Evolutionary conservation across 2,329 filamentous ascomycete species (phyloP).

Genomic region (Botrytis elliptica): DNA sequence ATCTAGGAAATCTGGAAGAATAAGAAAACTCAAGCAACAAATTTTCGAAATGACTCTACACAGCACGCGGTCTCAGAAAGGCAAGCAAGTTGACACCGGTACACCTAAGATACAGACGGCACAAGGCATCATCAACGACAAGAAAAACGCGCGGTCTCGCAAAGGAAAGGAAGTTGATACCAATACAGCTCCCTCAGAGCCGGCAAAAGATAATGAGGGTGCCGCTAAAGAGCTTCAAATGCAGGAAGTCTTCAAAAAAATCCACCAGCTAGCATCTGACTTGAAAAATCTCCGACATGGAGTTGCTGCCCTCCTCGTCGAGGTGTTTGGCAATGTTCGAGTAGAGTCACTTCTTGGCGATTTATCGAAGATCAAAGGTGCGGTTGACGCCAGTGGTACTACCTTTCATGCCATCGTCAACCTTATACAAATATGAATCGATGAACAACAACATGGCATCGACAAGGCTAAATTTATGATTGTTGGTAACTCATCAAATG

Average conservation of each 20-base stretch:
- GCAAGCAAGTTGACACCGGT: not conserved
- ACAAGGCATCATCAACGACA: not conserved
- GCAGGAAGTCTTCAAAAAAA: not conserved
- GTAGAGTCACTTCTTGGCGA: not conserved
- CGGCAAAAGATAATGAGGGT: not conserved
- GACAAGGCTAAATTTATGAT: not conserved
- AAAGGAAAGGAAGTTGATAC: not conserved
- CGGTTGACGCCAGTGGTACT: no score
- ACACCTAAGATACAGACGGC: not conserved
- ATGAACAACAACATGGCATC: not conserved
- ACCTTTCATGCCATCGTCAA: no score
- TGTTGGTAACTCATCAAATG: not conserved
- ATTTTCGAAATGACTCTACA: not conserved
- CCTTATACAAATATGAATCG: not conserved
- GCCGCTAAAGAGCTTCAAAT: not conserved
- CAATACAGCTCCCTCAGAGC: not conserved
- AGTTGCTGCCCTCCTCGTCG: not conserved
- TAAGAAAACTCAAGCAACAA: not conserved
- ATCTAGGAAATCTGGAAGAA: not conserved
- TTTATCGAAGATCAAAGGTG: not conserved
- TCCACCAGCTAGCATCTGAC: not conserved
- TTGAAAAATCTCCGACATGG: fast-evolving
- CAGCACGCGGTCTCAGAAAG: not conserved
- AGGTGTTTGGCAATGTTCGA: not conserved
- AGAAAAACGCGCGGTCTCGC: not conserved